phyloP scores from a whole-genome alignment of 129 eudicot genomes.

The Chrysanthemum makinoi region DNA sequence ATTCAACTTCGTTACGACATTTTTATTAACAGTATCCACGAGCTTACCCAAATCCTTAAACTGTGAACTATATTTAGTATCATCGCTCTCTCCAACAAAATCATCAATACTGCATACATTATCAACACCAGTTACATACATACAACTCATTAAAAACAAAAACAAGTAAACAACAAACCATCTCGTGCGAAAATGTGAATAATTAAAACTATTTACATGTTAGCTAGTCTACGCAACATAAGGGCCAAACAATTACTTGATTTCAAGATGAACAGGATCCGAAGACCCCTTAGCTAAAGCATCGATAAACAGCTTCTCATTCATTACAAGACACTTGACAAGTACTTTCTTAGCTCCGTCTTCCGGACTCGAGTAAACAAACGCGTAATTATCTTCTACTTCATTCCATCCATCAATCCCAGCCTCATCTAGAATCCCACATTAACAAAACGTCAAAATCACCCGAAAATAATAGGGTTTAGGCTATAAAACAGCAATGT shows the following conservation, averaged over 20 bases:
- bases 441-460: not conserved
- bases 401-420: conserved; percentile 81
- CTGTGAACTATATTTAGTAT: conserved; percentile 54
- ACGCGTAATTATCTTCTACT: conserved; percentile 71
- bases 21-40: conserved; percentile 44
- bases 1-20: conserved; percentile 40
- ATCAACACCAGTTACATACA: conserved; percentile 7
- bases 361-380: conserved; percentile 59
- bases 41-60: conserved; percentile 74
- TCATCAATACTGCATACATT: conserved; percentile 57
- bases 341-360: conserved; percentile 57
- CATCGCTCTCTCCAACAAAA: conserved; percentile 48
- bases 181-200: too few relatives aligned
- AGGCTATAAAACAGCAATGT: too few relatives aligned
- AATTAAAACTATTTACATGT: too few relatives aligned
- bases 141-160: too few relatives aligned
- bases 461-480: not conserved
- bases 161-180: too few relatives aligned
- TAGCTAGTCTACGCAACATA: too few relatives aligned
- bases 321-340: conserved; percentile 74
- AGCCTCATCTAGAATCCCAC: conserved; percentile 57
- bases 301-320: conserved; percentile 64
- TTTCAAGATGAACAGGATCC: conserved; percentile 58
- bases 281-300: conserved; percentile 50
- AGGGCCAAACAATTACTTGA: conserved; percentile 41